phyloP scores from a whole-genome alignment of 2,329 filamentous ascomycete species.

The Nemania bipapillata region DNA sequence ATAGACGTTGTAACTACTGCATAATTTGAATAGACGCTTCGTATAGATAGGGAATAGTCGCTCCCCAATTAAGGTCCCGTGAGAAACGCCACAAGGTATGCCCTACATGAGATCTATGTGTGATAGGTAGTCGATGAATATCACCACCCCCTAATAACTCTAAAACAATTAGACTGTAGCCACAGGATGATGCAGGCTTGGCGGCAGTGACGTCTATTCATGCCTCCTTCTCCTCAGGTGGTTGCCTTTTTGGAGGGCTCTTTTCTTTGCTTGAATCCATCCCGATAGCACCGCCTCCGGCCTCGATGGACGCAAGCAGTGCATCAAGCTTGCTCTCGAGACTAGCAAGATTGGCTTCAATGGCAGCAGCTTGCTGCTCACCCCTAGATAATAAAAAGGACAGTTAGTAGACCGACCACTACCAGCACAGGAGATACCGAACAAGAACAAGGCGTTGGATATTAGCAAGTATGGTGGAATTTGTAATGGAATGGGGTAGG shows the following conservation, averaged over 20 bases:
- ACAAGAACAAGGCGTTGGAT: slow-evolving; percentile 11
- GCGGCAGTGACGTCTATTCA: background rate
- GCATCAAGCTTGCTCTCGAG: slow-evolving; percentile 51
- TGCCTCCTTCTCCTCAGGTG: slow-evolving; percentile 20
- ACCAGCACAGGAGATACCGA: background rate
- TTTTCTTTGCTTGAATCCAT: slow-evolving; percentile 10
- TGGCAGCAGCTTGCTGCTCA: slow-evolving; percentile 50
- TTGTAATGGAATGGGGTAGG: slow-evolving; percentile 11
- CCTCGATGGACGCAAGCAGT: slow-evolving; percentile 49
- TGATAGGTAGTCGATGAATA: background rate
- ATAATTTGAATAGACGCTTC: background rate
- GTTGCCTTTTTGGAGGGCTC: slow-evolving; percentile 7
- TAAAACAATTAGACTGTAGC: background rate
- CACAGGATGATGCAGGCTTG: slow-evolving; percentile 1
- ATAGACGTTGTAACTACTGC: background rate
- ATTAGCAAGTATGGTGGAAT: background rate
- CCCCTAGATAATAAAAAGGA: slow-evolving; percentile 43
- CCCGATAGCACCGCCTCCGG: slow-evolving; percentile 9
- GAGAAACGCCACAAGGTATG: background rate
- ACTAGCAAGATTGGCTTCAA: slow-evolving; percentile 50
- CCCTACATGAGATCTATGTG: slow-evolving; percentile 1
- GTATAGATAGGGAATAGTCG: background rate
- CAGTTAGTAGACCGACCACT: slow-evolving; percentile 19
- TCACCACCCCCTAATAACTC: background rate
- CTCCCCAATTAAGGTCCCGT: background rate